These are phyloP conservation scores for Cercospora sojina DNA, from an alignment of 2,329 filamentous ascomycete genomes.

Conservation along the genomic window DNA sequence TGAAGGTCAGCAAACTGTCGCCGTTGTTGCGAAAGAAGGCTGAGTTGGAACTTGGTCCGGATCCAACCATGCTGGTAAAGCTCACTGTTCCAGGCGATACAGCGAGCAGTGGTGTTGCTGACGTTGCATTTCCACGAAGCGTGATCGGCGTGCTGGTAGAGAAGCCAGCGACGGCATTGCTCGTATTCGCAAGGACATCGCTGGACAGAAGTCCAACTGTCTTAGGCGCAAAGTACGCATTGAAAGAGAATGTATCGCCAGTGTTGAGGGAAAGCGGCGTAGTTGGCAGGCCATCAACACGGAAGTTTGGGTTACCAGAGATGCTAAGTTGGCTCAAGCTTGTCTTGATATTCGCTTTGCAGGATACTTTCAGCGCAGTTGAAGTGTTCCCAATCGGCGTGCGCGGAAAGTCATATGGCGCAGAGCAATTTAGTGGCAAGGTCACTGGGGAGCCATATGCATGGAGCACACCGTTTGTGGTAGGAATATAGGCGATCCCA, in stretches of 20 bases:
- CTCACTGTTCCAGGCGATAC: conserved; percentile 4
- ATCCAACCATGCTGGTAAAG: conserved; percentile 8
- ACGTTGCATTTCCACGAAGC: conserved; percentile 8
- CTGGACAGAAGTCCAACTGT: conserved; percentile 12
- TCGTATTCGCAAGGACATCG: conserved; percentile 6
- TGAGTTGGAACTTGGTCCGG: conserved; percentile 2
- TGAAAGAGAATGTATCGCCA: conserved; percentile 8
- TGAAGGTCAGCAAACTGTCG: conserved; percentile 7
- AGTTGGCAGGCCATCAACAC: conserved; percentile 2
- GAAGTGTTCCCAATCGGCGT: conserved; percentile 13
- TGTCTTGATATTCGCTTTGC: conserved; percentile 12
- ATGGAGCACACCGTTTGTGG: conserved; percentile 5
- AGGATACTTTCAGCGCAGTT: neutral
- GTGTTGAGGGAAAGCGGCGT: conserved; percentile 2
- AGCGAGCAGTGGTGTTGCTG: neutral
- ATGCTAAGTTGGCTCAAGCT: conserved; percentile 2
- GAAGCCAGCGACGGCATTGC: conserved; percentile 11
- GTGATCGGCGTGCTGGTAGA: conserved; percentile 12
- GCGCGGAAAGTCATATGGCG: conserved; percentile 8
- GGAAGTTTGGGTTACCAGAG: conserved; percentile 15
- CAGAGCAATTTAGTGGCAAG: conserved; percentile 13
- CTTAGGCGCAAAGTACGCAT: conserved; percentile 10
- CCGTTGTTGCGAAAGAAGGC: conserved; percentile 12
- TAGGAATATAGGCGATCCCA: conserved; percentile 9
- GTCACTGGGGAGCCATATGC: conserved; percentile 14